Percentiles rank a stretch among this genome's conserved stretches.
Evolutionary conservation across 1,284 basidiomycete species (phyloP).

Genomic region (Malassezia sympodialis): DNA sequence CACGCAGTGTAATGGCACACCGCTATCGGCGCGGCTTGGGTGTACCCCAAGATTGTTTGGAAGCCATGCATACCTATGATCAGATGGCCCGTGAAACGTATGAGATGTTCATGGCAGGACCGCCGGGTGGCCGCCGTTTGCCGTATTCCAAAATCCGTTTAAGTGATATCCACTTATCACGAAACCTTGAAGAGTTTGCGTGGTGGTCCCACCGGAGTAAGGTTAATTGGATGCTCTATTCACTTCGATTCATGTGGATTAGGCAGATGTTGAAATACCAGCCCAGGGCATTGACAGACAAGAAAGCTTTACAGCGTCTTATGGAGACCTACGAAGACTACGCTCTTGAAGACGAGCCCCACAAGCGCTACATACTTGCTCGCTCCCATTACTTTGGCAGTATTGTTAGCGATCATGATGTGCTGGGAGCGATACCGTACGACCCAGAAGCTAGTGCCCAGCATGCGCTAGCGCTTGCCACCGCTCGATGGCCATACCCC

Average conservation of each 20-base stretch:
- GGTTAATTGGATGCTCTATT: background rate
- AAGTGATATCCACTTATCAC: constrained; percentile 68
- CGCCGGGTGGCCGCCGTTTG: constrained; percentile 77
- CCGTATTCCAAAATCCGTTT: constrained; percentile 71
- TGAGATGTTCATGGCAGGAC: constrained; percentile 65
- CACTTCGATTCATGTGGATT: background rate
- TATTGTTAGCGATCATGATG: constrained; percentile 33
- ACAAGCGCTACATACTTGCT: constrained; percentile 28
- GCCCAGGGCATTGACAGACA: constrained; percentile 26
- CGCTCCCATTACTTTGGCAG: constrained; percentile 41
- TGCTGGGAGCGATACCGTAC: constrained; percentile 32
- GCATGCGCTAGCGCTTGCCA: constrained; percentile 26
- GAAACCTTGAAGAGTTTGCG: constrained; percentile 50
- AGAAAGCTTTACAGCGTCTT: constrained; percentile 59
- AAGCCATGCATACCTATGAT: constrained; percentile 35
- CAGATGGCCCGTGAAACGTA: constrained; percentile 51
- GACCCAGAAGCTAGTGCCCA: constrained; percentile 29
- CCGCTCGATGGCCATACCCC: constrained; percentile 39
- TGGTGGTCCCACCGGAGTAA: background rate
- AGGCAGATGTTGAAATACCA: constrained; percentile 5
- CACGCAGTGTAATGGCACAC: constrained; percentile 86
- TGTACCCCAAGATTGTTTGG: constrained; percentile 56
- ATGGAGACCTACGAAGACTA: constrained; percentile 55
- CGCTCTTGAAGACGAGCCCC: constrained; percentile 27
- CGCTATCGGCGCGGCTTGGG: constrained; percentile 93